Base-by-base conservation (phyloP, 2,329 filamentous ascomycete species). In the Ophiocordyceps camponoti-floridani region DNA sequence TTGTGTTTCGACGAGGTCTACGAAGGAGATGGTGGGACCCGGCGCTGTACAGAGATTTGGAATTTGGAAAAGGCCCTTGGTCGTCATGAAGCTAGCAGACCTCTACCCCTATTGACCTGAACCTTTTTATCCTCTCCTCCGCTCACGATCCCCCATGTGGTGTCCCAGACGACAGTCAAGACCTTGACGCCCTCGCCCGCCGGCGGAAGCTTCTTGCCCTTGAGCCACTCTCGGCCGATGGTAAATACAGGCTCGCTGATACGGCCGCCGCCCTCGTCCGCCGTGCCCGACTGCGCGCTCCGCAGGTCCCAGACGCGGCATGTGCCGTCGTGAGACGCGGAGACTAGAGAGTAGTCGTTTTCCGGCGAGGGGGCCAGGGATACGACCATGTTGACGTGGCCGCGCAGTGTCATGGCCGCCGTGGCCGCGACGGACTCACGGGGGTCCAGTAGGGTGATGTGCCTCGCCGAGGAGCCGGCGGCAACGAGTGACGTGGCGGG, bases 291-390 rank as follows among this genome's bases (percentile, higher is more conserved):
- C 58, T 77, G 69, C 44, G 75, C 76, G 54, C 77, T 81, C 45
- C 91, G 73, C 51, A 96, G 72, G 67, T 98, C 91, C 91, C 91
- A 98, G 43, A 98, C 79, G 44, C 87, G 76, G 56, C 85, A 91
- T 1, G 86, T 94, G 31, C 89, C 87, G 61, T 98, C 91, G 61
- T 94, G 84, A 41, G 82, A 84, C n/a, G 77, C 89, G 30, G 83
- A 91, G 0, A 89, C 84, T 9, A 98, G 71, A n/a, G 82, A 78
- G 64, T 88, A 85, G 49, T 80, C 77, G 56, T 81, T 88, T 38
- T 76, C 72, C 7, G 73, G 77, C 37, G 65, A 68, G 10, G 66
- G 58, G 2, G 60, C 56, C 30, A 79, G 54, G 8, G 65, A 66
- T 2, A 68, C 66, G 16, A 80, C 69, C 65, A 75, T 75, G 65